Evolutionary conservation across 306 rosid species (phyloP).

Genomic region (Astragalus membranaceus): DNA sequence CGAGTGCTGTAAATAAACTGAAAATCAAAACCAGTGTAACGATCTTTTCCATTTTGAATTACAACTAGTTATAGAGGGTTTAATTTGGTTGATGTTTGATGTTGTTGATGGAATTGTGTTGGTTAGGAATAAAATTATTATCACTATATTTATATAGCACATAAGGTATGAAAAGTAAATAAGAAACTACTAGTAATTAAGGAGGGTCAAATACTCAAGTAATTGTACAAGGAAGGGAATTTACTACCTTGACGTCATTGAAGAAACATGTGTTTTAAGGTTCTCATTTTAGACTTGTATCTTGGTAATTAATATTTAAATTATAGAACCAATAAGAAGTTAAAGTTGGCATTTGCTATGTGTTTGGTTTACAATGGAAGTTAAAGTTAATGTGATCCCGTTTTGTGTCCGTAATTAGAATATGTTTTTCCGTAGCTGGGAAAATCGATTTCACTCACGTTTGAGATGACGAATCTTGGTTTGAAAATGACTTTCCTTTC

Average conservation of each 20-base stretch:
- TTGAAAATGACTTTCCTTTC: background rate
- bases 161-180: background rate
- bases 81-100: background rate
- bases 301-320: background rate
- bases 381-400: background rate
- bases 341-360: background rate
- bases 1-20: constrained; percentile 24
- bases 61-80: background rate
- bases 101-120: background rate
- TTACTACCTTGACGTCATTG: background rate
- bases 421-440: background rate
- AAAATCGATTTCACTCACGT: background rate
- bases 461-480: background rate
- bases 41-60: constrained; percentile 25
- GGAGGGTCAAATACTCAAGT: background rate
- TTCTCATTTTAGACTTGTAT: background rate
- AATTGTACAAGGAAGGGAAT: background rate
- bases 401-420: background rate
- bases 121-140: background rate
- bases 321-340: background rate
- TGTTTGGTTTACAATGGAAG: background rate
- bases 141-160: constrained; percentile 8
- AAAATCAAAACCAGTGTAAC: constrained; percentile 9
- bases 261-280: background rate
- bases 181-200: background rate